Evolutionary conservation across 208 protist genomes (phyloP).

Genomic region (Trichomonas tenax): DNA sequence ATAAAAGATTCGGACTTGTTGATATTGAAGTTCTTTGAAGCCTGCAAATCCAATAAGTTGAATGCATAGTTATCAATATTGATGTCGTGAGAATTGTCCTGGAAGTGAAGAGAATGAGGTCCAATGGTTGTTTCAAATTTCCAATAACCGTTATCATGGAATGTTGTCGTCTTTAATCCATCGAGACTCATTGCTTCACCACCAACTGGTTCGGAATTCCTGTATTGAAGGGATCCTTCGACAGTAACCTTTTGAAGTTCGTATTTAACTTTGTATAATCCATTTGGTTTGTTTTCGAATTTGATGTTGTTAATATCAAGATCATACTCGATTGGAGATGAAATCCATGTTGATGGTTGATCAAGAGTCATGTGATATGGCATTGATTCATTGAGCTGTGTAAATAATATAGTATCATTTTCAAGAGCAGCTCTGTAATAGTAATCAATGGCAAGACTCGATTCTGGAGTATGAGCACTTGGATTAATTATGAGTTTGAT

Average conservation of each 20-base stretch:
- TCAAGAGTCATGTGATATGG: neutral
- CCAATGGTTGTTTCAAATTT: neutral
- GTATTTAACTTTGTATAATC: neutral
- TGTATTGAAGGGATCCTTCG: neutral
- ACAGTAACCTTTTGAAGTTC: neutral
- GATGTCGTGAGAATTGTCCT: too few species aligned
- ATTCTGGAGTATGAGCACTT: too few species aligned
- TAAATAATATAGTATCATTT: neutral
- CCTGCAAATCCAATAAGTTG: neutral
- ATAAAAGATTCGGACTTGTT: neutral
- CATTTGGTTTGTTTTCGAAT: neutral
- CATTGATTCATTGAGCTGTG: neutral
- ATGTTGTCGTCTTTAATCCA: neutral
- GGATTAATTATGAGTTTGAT: neutral
- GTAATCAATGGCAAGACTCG: neutral
- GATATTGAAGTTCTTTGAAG: neutral
- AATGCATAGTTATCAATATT: neutral
- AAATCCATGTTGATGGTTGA: neutral
- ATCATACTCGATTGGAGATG: neutral
- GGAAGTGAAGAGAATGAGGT: neutral
- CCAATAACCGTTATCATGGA: neutral
- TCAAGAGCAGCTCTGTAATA: neutral
- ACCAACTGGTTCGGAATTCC: too few species aligned
- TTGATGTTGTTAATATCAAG: neutral
- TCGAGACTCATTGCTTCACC: too few species aligned